phyloP scores from a whole-genome alignment of 2,329 filamentous ascomycete species.

The Graphiopsis chlorocephala region DNA sequence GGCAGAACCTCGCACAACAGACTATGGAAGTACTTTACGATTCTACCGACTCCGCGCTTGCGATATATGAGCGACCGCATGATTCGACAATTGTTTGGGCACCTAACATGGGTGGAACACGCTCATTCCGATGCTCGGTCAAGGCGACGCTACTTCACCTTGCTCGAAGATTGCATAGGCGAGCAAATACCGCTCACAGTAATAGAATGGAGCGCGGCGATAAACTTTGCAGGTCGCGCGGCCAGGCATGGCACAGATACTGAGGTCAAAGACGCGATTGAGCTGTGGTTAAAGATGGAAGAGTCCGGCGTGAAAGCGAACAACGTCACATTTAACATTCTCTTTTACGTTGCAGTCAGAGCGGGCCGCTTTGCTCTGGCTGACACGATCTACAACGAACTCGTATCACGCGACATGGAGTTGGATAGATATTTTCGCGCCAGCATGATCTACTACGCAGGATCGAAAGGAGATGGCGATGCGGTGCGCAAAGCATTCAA shows the following conservation, averaged over 20 bases:
- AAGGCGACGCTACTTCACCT: constrained; percentile 78
- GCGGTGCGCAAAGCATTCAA: constrained; percentile 75
- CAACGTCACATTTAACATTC: constrained; percentile 84
- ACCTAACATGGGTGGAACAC: constrained; percentile 61
- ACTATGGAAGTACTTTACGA: constrained; percentile 53
- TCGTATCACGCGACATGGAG: constrained; percentile 64
- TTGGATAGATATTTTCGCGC: constrained; percentile 80
- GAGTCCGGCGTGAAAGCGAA: constrained; percentile 63
- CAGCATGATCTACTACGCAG: constrained; percentile 79
- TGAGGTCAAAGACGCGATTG: constrained; percentile 67
- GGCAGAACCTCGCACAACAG: constrained; percentile 26
- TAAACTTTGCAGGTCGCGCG: constrained; percentile 74
- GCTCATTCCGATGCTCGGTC: constrained; percentile 53
- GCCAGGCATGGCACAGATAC: constrained; percentile 56
- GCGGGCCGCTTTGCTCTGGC: constrained; percentile 79
- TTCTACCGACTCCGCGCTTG: constrained; percentile 53
- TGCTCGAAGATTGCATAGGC: constrained; percentile 78
- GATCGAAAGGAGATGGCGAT: constrained; percentile 68
- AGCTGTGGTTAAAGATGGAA: constrained; percentile 90
- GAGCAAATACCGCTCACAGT: constrained; percentile 66
- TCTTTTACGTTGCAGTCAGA: constrained; percentile 86
- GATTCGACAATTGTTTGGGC: constrained; percentile 64
- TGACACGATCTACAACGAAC: constrained; percentile 80
- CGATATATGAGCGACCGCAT: constrained; percentile 49
- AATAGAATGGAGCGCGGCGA: constrained; percentile 78